Conservation (phyloP, 148 eudicot genomes). For the Talinum fruticosum region DNA sequence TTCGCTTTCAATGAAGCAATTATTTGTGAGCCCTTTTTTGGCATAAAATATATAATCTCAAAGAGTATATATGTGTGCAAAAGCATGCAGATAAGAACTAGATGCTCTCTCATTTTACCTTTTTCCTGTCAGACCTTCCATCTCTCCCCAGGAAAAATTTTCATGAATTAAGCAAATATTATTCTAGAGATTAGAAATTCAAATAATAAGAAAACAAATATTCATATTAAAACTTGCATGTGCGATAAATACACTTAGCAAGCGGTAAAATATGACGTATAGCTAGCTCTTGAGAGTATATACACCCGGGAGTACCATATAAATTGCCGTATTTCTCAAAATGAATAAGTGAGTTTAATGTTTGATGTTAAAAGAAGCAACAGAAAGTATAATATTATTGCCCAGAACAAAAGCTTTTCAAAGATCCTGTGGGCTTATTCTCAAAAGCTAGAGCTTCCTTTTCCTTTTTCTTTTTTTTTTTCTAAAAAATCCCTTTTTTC, state of each 20-base stretch:
- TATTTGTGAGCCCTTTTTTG: conserved; percentile 20
- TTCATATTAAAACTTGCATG: too few relatives aligned
- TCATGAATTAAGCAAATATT: not conserved
- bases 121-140: not conserved
- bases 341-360: not conserved
- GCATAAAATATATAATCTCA: not conserved
- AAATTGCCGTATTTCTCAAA: too few relatives aligned
- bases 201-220: too few relatives aligned
- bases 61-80: not conserved
- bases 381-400: not conserved
- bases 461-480: too few relatives aligned
- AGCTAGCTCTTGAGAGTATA: too few relatives aligned
- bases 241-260: too few relatives aligned
- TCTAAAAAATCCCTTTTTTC: too few relatives aligned
- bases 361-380: not conserved
- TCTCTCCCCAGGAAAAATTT: not conserved
- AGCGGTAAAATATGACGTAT: too few relatives aligned
- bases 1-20: conserved; percentile 6
- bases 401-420: not conserved
- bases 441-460: not conserved
- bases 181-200: not conserved
- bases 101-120: not conserved
- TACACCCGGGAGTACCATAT: too few relatives aligned
- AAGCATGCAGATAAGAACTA: not conserved
- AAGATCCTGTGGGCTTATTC: not conserved